Conservation (phyloP, 2,329 filamentous ascomycete species). For the Tolypocladium sp. region DNA sequence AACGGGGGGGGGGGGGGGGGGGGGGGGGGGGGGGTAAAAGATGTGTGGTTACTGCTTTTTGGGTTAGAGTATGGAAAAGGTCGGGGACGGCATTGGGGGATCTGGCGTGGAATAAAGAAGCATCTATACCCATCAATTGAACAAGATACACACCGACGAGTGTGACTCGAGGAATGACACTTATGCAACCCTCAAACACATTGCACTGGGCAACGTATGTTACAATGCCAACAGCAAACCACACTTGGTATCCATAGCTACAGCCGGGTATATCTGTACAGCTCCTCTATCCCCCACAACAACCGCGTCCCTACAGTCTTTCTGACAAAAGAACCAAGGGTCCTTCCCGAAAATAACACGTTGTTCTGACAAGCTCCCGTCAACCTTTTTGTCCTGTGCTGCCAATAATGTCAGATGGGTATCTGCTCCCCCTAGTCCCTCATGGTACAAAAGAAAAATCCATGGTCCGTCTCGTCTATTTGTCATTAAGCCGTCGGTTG, state of each 20-base stretch:
- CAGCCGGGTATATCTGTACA: constrained; percentile 3
- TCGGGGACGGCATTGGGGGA: neutral
- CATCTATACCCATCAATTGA: neutral
- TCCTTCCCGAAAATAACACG: neutral
- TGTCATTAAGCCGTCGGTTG: neutral
- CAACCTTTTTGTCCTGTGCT: neutral
- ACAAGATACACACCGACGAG: neutral
- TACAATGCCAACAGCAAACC: neutral
- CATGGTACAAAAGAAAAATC: neutral
- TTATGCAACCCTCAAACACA: neutral
- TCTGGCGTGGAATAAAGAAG: neutral
- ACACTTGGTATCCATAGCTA: constrained; percentile 1
- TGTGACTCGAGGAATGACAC: neutral
- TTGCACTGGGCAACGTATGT: neutral
- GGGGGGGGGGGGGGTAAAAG: too few species aligned
- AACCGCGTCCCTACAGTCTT: neutral
- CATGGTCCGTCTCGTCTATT: neutral
- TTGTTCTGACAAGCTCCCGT: neutral
- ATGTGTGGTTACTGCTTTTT: neutral
- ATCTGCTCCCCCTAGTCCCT: neutral
- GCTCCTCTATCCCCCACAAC: neutral
- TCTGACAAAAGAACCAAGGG: neutral
- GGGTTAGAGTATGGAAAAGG: neutral
- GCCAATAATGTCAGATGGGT: neutral
- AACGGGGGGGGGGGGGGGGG: neutral